Base-by-base conservation (phyloP, 345 rosid species). In the Populus alba region DNA sequence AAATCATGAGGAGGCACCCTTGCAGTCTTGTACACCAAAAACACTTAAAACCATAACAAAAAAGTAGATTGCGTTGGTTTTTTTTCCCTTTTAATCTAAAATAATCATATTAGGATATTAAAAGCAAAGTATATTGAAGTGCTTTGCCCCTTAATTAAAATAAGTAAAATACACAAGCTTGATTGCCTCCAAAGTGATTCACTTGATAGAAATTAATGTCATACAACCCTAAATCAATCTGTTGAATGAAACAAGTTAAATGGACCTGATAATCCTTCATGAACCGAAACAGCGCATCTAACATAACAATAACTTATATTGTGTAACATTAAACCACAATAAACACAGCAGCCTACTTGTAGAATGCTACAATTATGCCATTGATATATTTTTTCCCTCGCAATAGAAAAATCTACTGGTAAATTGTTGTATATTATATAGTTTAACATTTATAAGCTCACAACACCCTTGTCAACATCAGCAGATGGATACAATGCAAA, bases 1-100 rank as follows among this genome's bases (percentile, higher is more conserved):
- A 37, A 71, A 72, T 4, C 66, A 68, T 72, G 43, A 82, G 70
- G 38, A 67, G 37, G 20, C 43, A 8, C 59, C 39, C 61, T 74
- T 25, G 77, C 71, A 68, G 41, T 66, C 69, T 25, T 45, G 25
- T 17, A 70, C 57, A 62, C 7, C 6, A 23, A n/a, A 78, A 66
- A 68, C 27, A 71, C 77, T 61, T 61, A 68, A 67, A 51, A 45
- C 18, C 27, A 51, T 51, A 35, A 55, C 41, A 57, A 17, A 12
- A 61, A 35, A 49, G 33, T 18, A 45, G 61, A 61, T 43, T 65
- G 23, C 12, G 13, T 8, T 51, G 18, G 22, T 3, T 25, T 39
- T 13, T 55, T 33, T 11, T 22, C 22, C 57, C 27, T 11, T 47
- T 15, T 27, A 37, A n/a, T 70, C 55, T 68, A 74, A 16, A 31